phyloP scores from a whole-genome alignment of 495 filamentous ascomycete species.

The Venustampulla echinocandica region DNA sequence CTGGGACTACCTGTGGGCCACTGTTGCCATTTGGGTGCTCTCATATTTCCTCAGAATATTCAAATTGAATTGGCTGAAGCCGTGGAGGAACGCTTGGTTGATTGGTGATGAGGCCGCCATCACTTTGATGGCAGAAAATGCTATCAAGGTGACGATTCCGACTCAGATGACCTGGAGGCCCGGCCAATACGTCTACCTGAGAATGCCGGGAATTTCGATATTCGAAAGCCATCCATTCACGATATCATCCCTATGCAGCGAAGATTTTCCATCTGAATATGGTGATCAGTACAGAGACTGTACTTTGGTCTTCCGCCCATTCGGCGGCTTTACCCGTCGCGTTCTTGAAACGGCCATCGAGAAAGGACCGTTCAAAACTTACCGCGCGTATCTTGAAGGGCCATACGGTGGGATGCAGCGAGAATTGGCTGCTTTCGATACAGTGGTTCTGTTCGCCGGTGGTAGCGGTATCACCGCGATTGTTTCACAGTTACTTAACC shows the following conservation, averaged over 20 bases:
- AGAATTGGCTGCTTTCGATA: slow-evolving; percentile 86
- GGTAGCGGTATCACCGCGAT: slow-evolving; percentile 92
- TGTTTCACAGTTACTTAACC: slow-evolving; percentile 77
- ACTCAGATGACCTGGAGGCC: slow-evolving; percentile 90
- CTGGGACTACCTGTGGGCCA: slow-evolving; percentile 84
- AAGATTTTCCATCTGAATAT: slow-evolving; percentile 81
- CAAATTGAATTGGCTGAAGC: slow-evolving; percentile 82
- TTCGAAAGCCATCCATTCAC: slow-evolving; percentile 96
- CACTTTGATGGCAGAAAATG: slow-evolving; percentile 80
- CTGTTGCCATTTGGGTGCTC: slow-evolving; percentile 65
- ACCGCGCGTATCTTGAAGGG: slow-evolving; percentile 83
- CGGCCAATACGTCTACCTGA: slow-evolving; percentile 88
- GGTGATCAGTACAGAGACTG: slow-evolving; percentile 81
- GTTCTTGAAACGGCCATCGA: slow-evolving; percentile 70
- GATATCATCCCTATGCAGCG: slow-evolving; percentile 76
- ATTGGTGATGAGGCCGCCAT: slow-evolving; percentile 83
- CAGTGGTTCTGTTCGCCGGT: slow-evolving; percentile 84
- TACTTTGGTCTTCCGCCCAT: slow-evolving; percentile 83
- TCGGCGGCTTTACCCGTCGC: slow-evolving; percentile 76
- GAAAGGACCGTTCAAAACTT: slow-evolving; percentile 76
- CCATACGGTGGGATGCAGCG: slow-evolving; percentile 93
- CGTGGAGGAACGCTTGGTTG: slow-evolving; percentile 67
- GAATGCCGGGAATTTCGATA: slow-evolving; percentile 83
- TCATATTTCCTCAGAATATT: slow-evolving; percentile 58
- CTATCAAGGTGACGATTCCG: slow-evolving; percentile 86